These are phyloP conservation scores for Trametes sanguinea DNA, from an alignment of 768 basidiomycete genomes.

Conservation along the genomic window DNA sequence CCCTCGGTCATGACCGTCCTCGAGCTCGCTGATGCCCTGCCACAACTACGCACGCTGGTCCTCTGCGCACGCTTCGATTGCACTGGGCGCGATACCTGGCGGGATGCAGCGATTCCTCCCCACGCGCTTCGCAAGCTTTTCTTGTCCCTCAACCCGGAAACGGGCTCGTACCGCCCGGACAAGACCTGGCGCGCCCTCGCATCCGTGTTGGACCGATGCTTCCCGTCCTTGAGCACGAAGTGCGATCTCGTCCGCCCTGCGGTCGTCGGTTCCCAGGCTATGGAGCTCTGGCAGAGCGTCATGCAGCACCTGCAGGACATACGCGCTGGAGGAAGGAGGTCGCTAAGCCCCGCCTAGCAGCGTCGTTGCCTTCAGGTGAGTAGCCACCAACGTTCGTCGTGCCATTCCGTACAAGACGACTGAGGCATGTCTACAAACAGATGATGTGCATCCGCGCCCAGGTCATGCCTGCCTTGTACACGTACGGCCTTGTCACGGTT, in stretches of 20 bases:
- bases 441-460: too few species aligned
- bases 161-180: conserved; percentile 9
- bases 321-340: neutral
- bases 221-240: neutral
- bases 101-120: neutral
- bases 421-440: too few species aligned
- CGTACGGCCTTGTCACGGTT: too few species aligned
- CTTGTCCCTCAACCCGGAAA: conserved; percentile 5
- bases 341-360: neutral
- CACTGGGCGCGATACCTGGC: neutral
- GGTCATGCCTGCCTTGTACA: too few species aligned
- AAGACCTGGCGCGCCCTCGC: conserved; percentile 12
- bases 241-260: neutral
- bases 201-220: neutral
- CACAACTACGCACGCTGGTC: conserved; percentile 3
- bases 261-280: neutral
- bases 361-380: too few species aligned
- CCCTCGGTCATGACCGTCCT: neutral
- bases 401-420: too few species aligned
- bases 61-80: conserved; percentile 11
- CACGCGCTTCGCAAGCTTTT: conserved; percentile 1
- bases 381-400: too few species aligned
- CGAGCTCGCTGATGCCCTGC: neutral
- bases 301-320: conserved; percentile 1
- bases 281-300: conserved; percentile 1